Conservation (phyloP, 2,329 filamentous ascomycete genomes). For the Neofusicoccum parvum region DNA sequence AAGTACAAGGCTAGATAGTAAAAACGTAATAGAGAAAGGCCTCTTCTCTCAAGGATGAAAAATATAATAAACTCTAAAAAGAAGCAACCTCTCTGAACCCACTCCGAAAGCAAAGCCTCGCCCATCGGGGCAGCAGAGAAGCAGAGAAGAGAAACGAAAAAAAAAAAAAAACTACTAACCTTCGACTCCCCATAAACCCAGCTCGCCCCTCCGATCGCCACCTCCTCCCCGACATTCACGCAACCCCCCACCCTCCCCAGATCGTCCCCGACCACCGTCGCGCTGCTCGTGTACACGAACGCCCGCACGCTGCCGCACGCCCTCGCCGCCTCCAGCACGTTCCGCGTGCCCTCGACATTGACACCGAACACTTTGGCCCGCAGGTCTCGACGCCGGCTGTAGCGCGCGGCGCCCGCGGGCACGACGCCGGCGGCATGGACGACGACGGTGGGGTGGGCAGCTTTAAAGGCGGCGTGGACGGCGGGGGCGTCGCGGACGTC, state of each 20-base stretch:
- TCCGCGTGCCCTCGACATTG: constrained; percentile 83
- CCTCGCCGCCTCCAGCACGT: constrained; percentile 73
- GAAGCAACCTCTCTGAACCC: no score
- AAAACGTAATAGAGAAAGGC: no score
- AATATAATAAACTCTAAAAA: no score
- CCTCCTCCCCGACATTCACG: constrained; percentile 78
- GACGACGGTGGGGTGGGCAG: constrained; percentile 75
- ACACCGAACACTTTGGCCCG: constrained; percentile 71
- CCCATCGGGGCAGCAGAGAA: background rate
- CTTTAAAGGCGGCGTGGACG: constrained; percentile 54
- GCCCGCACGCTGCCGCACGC: constrained; percentile 69
- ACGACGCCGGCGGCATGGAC: constrained; percentile 77
- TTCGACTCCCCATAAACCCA: constrained; percentile 89
- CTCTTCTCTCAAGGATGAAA: no score
- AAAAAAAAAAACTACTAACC: constrained; percentile 47
- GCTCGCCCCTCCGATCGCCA: constrained; percentile 72
- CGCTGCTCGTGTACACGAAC: constrained; percentile 88
- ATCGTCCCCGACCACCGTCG: constrained; percentile 85
- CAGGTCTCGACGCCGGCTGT: constrained; percentile 35
- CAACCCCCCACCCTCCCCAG: constrained; percentile 61
- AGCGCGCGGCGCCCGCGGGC: constrained; percentile 41
- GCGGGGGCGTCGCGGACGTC: constrained; percentile 42
- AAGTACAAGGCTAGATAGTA: no score
- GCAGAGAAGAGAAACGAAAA: background rate
- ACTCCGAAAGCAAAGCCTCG: no score